Conservation (phyloP, 2,329 filamentous ascomycete genomes). For the Phoma sp. region DNA sequence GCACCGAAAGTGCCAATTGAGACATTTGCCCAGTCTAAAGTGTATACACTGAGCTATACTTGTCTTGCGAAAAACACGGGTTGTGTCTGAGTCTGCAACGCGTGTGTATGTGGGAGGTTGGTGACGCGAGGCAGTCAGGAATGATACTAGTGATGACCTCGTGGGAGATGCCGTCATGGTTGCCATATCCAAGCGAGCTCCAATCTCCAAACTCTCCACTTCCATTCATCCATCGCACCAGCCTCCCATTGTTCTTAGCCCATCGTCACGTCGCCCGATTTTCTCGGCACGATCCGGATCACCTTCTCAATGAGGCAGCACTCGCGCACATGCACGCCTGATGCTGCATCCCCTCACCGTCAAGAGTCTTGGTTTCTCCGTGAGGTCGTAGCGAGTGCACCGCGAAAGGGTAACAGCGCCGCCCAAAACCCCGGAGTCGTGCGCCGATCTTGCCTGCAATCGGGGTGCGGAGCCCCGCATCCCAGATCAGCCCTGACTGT, state of each 20-base stretch:
- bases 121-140: neutral
- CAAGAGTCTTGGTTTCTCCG: conserved; percentile 28
- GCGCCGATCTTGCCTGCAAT: conserved; percentile 21
- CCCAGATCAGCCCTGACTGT: conserved; percentile 16
- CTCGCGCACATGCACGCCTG: neutral
- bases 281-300: conserved; percentile 10
- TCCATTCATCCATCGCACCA: conserved; percentile 1
- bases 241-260: conserved; percentile 3
- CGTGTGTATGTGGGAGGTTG: neutral
- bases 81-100: neutral
- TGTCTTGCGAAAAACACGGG: too few relatives aligned
- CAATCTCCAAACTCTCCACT: neutral
- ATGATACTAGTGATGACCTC: neutral
- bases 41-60: too few relatives aligned
- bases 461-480: conserved; percentile 34
- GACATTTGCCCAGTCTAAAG: too few relatives aligned
- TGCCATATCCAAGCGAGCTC: neutral
- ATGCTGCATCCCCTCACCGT: conserved; percentile 1
- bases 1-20: too few relatives aligned
- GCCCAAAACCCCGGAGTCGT: conserved; percentile 30
- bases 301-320: conserved; percentile 12
- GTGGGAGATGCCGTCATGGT: neutral
- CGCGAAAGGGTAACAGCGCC: conserved; percentile 17
- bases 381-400: conserved; percentile 4
- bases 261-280: conserved; percentile 2